A percentile compares a stretch with the other conserved stretches of the same genome.
phyloP scores from a whole-genome alignment of 768 basidiomycete species.

The Trametes maxima region DNA sequence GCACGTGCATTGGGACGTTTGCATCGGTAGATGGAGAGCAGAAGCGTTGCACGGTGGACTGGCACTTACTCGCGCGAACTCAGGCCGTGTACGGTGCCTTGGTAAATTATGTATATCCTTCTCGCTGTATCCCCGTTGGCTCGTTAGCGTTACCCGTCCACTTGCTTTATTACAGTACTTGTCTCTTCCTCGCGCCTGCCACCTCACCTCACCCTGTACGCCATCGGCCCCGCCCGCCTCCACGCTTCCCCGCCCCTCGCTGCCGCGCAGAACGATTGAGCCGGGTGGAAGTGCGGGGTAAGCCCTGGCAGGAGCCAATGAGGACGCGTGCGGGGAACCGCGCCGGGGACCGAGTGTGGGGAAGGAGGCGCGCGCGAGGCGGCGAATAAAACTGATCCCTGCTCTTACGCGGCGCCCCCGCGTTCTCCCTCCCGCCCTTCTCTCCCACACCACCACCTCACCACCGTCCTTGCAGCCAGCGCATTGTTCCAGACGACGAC shows the following conservation, averaged over 20 bases:
- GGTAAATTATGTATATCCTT: conserved; percentile 19
- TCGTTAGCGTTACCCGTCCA: neutral
- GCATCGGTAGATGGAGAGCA: neutral
- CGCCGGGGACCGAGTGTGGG: neutral
- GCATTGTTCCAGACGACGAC: neutral
- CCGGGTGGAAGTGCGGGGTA: too few species aligned
- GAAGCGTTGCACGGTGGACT: neutral
- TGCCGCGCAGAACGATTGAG: too few species aligned
- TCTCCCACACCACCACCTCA: neutral
- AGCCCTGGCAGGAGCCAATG: neutral
- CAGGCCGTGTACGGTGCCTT: neutral
- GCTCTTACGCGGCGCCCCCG: too few species aligned
- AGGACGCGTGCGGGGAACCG: neutral
- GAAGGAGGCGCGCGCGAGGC: too few species aligned
- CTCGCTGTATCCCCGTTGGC: neutral
- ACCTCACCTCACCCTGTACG: neutral
- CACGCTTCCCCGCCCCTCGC: too few species aligned
- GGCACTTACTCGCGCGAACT: neutral
- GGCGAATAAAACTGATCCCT: neutral
- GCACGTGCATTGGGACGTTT: neutral
- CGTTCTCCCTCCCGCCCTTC: neutral
- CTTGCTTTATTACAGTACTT: neutral
- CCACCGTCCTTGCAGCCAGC: neutral
- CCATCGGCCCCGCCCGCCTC: too few species aligned
- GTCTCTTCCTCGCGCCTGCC: neutral